Conservation (phyloP, 2,329 filamentous ascomycete genomes). For the Colletotrichum sp. region DNA sequence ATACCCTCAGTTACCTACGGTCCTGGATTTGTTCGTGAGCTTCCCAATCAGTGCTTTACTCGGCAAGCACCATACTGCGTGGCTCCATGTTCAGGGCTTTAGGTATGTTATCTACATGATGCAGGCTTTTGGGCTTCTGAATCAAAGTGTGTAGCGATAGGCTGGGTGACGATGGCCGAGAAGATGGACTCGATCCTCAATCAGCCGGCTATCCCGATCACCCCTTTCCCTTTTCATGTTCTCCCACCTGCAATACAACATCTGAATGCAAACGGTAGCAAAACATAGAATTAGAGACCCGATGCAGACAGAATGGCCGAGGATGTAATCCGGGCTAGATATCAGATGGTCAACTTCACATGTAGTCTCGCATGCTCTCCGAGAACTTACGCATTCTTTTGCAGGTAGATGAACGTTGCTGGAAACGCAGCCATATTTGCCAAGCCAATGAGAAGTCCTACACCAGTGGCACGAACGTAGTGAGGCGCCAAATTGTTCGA, state of each 20-base stretch:
- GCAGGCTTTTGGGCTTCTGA: neutral
- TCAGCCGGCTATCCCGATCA: slow-evolving; percentile 39
- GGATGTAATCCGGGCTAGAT: neutral
- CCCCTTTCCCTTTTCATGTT: slow-evolving; percentile 42
- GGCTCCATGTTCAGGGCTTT: neutral
- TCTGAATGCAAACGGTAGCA: slow-evolving; percentile 32
- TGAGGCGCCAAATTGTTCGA: slow-evolving; percentile 48
- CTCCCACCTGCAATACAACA: slow-evolving; percentile 44
- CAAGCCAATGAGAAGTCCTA: slow-evolving; percentile 43
- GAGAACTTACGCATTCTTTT: slow-evolving; percentile 42
- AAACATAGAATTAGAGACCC: slow-evolving; percentile 32
- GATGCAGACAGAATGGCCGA: neutral
- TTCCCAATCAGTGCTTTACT: neutral
- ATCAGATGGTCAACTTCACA: neutral
- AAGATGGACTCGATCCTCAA: slow-evolving; percentile 29
- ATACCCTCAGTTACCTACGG: neutral
- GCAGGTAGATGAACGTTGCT: slow-evolving; percentile 48
- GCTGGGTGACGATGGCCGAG: slow-evolving; percentile 45
- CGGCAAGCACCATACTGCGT: neutral
- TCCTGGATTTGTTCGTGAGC: neutral
- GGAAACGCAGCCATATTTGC: slow-evolving; percentile 37
- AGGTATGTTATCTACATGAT: neutral
- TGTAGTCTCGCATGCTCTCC: neutral
- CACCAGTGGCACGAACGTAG: slow-evolving; percentile 45
- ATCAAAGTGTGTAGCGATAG: slow-evolving; percentile 40